Percentiles rank a stretch among this genome's conserved stretches.
phyloP scores from a whole-genome alignment of 345 rosid genomes.

The Kernera saxatilis region DNA sequence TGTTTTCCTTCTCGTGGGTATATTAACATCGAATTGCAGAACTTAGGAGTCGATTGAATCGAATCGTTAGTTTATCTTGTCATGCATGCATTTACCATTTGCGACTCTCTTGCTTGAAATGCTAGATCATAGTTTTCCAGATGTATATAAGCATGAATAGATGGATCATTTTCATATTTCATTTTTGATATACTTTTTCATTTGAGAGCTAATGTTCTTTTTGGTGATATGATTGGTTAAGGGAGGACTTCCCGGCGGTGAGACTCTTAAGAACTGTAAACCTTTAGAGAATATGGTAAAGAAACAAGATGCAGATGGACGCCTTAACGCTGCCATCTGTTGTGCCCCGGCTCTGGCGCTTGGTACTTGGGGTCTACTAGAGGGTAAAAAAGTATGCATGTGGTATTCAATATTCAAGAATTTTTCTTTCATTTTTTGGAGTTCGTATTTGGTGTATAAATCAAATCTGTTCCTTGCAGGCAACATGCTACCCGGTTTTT shows the following conservation, averaged over 20 bases:
- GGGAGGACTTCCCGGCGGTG: conserved; percentile 95
- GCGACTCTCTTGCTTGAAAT: background rate
- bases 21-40: background rate
- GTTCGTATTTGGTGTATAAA: background rate
- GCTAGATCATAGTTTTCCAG: background rate
- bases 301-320: conserved; percentile 74
- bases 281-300: conserved; percentile 58
- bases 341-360: conserved; percentile 83
- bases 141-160: background rate
- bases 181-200: background rate
- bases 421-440: background rate
- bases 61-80: background rate
- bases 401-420: background rate
- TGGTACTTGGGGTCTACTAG: conserved; percentile 83
- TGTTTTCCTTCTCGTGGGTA: background rate
- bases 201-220: background rate
- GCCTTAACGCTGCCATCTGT: conserved; percentile 76
- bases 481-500: conserved; percentile 79
- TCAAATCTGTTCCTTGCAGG: conserved; percentile 35
- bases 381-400: conserved; percentile 64
- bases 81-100: background rate
- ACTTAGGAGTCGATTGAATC: background rate
- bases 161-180: background rate
- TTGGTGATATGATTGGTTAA: conserved; percentile 21
- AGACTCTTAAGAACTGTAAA: conserved; percentile 62